Evolutionary conservation across 352 stramenopile species (phyloP).

Genomic region (Globisporangium takayamanum): DNA sequence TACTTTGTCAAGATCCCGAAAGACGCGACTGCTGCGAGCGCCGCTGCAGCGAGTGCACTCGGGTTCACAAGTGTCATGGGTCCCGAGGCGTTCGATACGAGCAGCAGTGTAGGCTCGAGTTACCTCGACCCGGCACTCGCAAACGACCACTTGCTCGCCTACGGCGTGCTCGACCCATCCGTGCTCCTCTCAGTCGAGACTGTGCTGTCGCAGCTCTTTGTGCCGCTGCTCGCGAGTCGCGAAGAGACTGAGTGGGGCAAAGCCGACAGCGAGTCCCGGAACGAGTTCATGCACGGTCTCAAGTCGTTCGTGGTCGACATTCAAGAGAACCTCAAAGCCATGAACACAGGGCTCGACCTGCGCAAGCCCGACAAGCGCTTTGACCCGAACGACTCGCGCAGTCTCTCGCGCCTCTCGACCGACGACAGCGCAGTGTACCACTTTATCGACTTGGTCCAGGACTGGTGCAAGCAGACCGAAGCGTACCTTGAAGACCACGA

Average conservation of each 20-base stretch:
- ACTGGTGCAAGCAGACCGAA: constrained; percentile 87
- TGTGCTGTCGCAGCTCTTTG: constrained; percentile 63
- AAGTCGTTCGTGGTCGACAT: constrained; percentile 80
- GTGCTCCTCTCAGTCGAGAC: constrained; percentile 71
- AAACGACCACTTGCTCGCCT: constrained; percentile 66
- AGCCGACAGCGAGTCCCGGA: constrained; percentile 50
- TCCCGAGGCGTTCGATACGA: constrained; percentile 15
- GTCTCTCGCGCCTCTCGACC: constrained; percentile 54
- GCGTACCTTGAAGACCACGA: constrained; percentile 83
- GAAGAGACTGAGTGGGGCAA: constrained; percentile 60
- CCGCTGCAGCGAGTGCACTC: background rate
- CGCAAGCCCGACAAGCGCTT: constrained; percentile 83
- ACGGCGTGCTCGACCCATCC: constrained; percentile 61
- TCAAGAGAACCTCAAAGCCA: constrained; percentile 86
- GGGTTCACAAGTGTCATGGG: constrained; percentile 4
- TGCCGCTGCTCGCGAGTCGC: constrained; percentile 38
- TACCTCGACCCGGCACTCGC: constrained; percentile 49
- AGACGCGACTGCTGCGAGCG: constrained; percentile 1
- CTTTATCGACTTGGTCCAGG: constrained; percentile 84
- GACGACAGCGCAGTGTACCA: constrained; percentile 70
- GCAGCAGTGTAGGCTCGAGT: background rate
- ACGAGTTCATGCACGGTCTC: constrained; percentile 81
- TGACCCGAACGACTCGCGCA: constrained; percentile 59
- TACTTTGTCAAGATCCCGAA: constrained; percentile 70
- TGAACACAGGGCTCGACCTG: constrained; percentile 85